A percentile compares a stretch with the other conserved stretches of the same genome.
phyloP scores from a whole-genome alignment of 2,329 filamentous ascomycete species.

The Fusarium beomiforme region DNA sequence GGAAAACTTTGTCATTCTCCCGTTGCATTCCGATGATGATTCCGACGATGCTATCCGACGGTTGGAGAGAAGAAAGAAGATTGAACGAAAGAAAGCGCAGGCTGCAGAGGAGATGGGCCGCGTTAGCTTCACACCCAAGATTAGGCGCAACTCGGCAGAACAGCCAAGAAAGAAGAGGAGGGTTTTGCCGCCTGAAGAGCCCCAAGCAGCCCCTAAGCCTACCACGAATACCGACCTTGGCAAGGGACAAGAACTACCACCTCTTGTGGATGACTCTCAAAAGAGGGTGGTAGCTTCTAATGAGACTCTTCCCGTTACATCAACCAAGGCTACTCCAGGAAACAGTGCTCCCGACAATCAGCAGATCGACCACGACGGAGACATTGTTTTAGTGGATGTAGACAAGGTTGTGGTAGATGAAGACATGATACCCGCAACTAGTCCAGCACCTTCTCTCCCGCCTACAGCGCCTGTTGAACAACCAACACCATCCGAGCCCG shows the following conservation, averaged over 20 bases:
- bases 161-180: constrained; percentile 45
- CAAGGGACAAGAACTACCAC: constrained; percentile 25
- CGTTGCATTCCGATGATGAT: constrained; percentile 47
- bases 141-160: constrained; percentile 34
- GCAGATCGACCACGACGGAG: constrained; percentile 19
- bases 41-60: constrained; percentile 48
- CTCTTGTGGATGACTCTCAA: constrained; percentile 41
- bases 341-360: constrained; percentile 25
- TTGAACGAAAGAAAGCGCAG: constrained; percentile 51
- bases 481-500: constrained; percentile 45
- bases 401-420: constrained; percentile 41
- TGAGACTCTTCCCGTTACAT: constrained; percentile 40
- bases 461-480: constrained; percentile 34
- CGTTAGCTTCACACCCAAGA: constrained; percentile 50
- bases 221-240: not conserved
- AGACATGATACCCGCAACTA: constrained; percentile 53
- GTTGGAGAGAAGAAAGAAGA: constrained; percentile 50
- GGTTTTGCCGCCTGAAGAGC: not conserved
- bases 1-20: constrained; percentile 38
- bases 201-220: not conserved
- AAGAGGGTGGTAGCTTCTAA: constrained; percentile 39
- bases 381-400: constrained; percentile 7
- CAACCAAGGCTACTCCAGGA: constrained; percentile 48
- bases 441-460: constrained; percentile 47
- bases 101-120: constrained; percentile 54